These are phyloP conservation scores for Trichophyton simii DNA, from an alignment of 2,329 filamentous ascomycete species.

Conservation along the genomic window DNA sequence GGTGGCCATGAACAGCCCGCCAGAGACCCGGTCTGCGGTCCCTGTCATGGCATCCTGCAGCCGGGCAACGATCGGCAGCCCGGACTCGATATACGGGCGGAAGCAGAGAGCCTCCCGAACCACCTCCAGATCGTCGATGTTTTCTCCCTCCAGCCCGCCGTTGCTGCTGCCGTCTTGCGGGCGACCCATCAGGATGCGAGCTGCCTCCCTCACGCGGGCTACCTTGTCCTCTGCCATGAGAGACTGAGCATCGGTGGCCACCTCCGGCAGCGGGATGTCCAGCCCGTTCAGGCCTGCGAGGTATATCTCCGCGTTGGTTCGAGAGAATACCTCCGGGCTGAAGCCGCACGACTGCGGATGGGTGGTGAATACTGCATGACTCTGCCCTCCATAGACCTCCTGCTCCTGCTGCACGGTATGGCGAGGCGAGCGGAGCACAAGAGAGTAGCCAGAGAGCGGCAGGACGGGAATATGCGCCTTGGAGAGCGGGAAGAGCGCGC, in stretches of 20 bases:
- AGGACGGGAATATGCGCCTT: conserved; percentile 43
- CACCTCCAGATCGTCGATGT: conserved; percentile 45
- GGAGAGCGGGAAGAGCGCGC: conserved; percentile 49
- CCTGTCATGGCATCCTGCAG: conserved; percentile 48
- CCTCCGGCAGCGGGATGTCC: conserved; percentile 46
- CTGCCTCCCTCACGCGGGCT: conserved; percentile 21
- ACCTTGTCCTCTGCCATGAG: conserved; percentile 34
- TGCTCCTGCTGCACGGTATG: conserved; percentile 22
- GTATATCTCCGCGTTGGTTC: conserved; percentile 56
- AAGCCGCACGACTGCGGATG: conserved; percentile 42
- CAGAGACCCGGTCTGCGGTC: conserved; percentile 31
- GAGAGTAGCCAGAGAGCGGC: conserved; percentile 57
- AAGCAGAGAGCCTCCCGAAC: conserved; percentile 59
- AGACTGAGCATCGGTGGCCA: conserved; percentile 30
- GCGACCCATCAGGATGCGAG: conserved; percentile 25
- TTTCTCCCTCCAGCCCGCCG: conserved; percentile 14
- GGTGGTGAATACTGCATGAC: conserved; percentile 58
- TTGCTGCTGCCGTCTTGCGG: conserved; percentile 6
- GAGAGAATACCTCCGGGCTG: conserved; percentile 59
- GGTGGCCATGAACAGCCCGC: conserved; percentile 57
- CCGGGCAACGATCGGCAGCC: conserved; percentile 50
- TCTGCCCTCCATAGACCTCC: conserved; percentile 34
- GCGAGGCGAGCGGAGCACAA: conserved; percentile 52
- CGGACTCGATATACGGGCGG: conserved; percentile 53
- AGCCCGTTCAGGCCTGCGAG: conserved; percentile 58